Evolutionary conservation across 2,329 filamentous ascomycete species (phyloP).

Genomic region (Cytospora leucostoma): DNA sequence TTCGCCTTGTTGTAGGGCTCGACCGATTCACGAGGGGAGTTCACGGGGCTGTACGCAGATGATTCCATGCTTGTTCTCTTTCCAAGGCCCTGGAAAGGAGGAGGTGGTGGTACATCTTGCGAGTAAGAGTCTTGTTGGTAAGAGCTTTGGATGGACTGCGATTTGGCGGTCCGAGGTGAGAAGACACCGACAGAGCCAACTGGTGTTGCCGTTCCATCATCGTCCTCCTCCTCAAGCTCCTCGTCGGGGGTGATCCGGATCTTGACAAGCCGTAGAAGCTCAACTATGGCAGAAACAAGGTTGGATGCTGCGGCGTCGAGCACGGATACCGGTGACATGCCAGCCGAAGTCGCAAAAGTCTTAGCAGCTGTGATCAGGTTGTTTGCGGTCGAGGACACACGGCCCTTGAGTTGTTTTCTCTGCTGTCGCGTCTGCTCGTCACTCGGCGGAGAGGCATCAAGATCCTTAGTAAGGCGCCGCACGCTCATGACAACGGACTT

Average conservation of each 20-base stretch:
- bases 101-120: slow-evolving; percentile 49
- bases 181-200: slow-evolving; percentile 71
- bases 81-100: slow-evolving; percentile 60
- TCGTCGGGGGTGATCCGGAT: slow-evolving; percentile 73
- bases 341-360: slow-evolving; percentile 80
- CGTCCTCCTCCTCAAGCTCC: slow-evolving; percentile 72
- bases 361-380: slow-evolving; percentile 93
- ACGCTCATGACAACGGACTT: slow-evolving; percentile 82
- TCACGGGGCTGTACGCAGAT: slow-evolving; percentile 74
- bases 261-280: slow-evolving; percentile 81
- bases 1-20: slow-evolving; percentile 43
- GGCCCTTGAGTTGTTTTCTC: slow-evolving; percentile 71
- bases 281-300: slow-evolving; percentile 80
- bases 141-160: slow-evolving; percentile 27
- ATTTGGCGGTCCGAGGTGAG: slow-evolving; percentile 49
- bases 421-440: slow-evolving; percentile 58
- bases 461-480: slow-evolving; percentile 80
- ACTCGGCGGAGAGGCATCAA: slow-evolving; percentile 59
- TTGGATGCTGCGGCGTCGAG: slow-evolving; percentile 93
- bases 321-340: slow-evolving; percentile 88
- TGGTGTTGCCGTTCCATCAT: slow-evolving; percentile 66
- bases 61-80: slow-evolving; percentile 65
- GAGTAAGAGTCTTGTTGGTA: slow-evolving; percentile 39
- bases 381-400: slow-evolving; percentile 91
- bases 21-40: slow-evolving; percentile 64